Evolutionary conservation across 768 basidiomycete genomes (phyloP).

Genomic region (Lentinula edodes): DNA sequence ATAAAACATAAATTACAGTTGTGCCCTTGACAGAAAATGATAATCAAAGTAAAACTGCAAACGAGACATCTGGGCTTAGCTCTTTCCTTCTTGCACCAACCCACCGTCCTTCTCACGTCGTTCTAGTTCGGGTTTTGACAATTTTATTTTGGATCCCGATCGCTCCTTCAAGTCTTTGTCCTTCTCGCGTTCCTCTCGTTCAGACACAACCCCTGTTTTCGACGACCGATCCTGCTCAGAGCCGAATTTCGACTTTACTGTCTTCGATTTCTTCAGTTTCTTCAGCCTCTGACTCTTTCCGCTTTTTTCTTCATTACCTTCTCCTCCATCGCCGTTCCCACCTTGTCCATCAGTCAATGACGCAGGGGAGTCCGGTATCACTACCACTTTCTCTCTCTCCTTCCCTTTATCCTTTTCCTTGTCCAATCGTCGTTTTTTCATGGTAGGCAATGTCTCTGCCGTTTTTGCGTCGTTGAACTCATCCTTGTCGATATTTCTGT

Average conservation of each 20-base stretch:
- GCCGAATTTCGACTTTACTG: neutral
- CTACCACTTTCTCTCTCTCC: neutral
- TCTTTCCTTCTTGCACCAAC: neutral
- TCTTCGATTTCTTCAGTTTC: neutral
- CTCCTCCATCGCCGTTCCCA: neutral
- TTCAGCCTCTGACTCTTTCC: neutral
- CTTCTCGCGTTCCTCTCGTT: neutral
- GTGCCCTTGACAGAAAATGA: no score
- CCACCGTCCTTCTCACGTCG: neutral
- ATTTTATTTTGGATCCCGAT: neutral
- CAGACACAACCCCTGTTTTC: neutral
- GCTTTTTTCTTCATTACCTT: neutral
- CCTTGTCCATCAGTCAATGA: neutral
- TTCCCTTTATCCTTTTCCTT: neutral
- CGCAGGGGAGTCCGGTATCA: neutral
- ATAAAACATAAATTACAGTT: no score
- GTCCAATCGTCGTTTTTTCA: neutral
- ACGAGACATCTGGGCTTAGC: no score
- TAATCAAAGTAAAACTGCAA: no score
- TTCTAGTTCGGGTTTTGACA: neutral
- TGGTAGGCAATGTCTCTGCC: neutral
- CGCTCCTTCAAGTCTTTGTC: neutral
- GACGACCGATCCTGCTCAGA: neutral
- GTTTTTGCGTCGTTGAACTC: neutral
- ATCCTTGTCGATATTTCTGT: neutral